Evolutionary conservation across 1,139 yeast genomes (phyloP).

Genomic region (Pichia sp.): DNA sequence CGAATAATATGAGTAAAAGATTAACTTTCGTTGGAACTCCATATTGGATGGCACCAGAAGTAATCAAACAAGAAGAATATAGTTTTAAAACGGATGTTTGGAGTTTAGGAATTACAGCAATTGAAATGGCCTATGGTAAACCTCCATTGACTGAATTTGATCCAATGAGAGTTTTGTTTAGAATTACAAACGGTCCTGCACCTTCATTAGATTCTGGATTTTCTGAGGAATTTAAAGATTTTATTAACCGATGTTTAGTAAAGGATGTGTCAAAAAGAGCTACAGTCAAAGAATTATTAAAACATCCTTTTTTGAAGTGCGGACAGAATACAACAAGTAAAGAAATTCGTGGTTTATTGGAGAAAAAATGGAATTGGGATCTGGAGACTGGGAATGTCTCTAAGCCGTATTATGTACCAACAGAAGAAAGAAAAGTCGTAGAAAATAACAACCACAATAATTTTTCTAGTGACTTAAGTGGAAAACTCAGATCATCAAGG

Average conservation of each 20-base stretch:
- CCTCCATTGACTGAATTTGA: constrained; percentile 73
- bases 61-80: constrained; percentile 81
- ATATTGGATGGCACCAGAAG: constrained; percentile 99
- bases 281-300: constrained; percentile 35
- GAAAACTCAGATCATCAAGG: neutral
- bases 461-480: no score
- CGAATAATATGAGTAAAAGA: constrained; percentile 67
- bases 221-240: constrained; percentile 35
- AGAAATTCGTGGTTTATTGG: constrained; percentile 21
- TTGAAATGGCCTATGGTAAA: constrained; percentile 73
- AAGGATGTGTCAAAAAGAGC: constrained; percentile 43
- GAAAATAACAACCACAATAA: neutral
- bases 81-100: constrained; percentile 88
- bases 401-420: constrained; percentile 25
- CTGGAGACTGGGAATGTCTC: constrained; percentile 24
- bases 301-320: constrained; percentile 38
- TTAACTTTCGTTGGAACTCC: constrained; percentile 98
- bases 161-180: constrained; percentile 74
- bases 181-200: constrained; percentile 46
- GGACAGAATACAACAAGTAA: constrained; percentile 16
- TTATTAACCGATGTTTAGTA: constrained; percentile 41
- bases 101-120: constrained; percentile 91
- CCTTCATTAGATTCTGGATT: constrained; percentile 44
- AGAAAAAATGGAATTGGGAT: constrained; percentile 29
- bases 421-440: constrained; percentile 4